phyloP scores from a whole-genome alignment of 768 basidiomycete species.

The Phaffia australis region DNA sequence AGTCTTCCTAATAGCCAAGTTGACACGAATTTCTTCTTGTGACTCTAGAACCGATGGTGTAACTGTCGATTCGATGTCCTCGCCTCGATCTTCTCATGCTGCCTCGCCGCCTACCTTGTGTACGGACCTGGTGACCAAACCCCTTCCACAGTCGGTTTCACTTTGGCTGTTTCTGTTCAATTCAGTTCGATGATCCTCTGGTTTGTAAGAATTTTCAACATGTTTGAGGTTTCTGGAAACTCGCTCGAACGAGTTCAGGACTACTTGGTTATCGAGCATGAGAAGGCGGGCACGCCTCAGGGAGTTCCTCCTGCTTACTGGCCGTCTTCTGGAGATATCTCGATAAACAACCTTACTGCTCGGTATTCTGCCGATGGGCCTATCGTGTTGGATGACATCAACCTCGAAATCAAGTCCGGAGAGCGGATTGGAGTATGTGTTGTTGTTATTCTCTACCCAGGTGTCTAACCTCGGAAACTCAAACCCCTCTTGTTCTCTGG shows the following conservation, averaged over 20 bases:
- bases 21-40: neutral
- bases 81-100: conserved; percentile 49
- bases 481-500: neutral
- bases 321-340: conserved; percentile 51
- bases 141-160: conserved; percentile 37
- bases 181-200: conserved; percentile 34
- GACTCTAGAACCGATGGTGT: conserved; percentile 41
- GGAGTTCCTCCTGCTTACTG: conserved; percentile 55
- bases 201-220: conserved; percentile 36
- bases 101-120: conserved; percentile 50
- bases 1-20: no score
- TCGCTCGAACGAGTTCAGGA: conserved; percentile 40
- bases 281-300: conserved; percentile 41
- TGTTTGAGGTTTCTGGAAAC: conserved; percentile 37
- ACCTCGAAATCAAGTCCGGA: conserved; percentile 49
- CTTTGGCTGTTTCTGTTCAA: conserved; percentile 36
- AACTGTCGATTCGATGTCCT: conserved; percentile 51
- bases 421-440: conserved; percentile 48
- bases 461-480: neutral
- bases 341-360: conserved; percentile 48
- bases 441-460: neutral
- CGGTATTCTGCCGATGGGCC: conserved; percentile 50
- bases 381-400: conserved; percentile 52
- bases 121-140: conserved; percentile 38
- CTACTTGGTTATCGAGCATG: conserved; percentile 52